Evolutionary conservation across 352 stramenopile genomes (phyloP), one percentile per base, ranked within the genome.

Genomic region (Pythium phragmiticola): DNA sequence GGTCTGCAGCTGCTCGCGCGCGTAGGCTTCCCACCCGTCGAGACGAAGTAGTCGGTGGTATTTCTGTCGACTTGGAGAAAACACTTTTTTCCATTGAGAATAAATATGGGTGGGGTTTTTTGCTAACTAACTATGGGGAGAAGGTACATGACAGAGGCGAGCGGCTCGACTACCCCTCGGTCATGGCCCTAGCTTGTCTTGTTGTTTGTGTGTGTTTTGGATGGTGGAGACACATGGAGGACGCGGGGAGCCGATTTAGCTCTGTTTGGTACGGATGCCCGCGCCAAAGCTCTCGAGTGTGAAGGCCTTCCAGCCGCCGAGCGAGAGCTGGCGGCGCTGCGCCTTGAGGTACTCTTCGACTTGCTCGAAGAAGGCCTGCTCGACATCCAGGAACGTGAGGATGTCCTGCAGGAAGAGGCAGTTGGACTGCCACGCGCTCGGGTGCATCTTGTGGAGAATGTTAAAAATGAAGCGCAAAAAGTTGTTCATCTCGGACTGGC

Each of bases 351-450:
- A 66, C 58, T 89, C 71, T 57, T 93, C 76, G 60, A 91, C 75
- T 65, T 88, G 77, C 60, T 88, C 68, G 21, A 82, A 82, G 60
- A 88, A 88, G n/a, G 75, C 71, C 64, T 90, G 77, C 48, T 88
- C 78, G 17, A 92, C 84, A 46, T 91, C 84, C 28, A 95, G 71
- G 70, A 95, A 95, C 49, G 42, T 68, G 50, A 92, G 75, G 37
- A 95, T 80, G 62, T 93, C 83, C 58, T 91, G 82, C 21, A 95
- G 70, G 60, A 95, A 95, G 2, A 77, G 71, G 67, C 87, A 95
- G 45, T 92, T 75, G 5, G 76, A 64, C 58, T 87, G 75, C 76
- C 84, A 92, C 52, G 74, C 70, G 33, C 70, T 75, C 23, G 80
- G 77, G 61, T 88, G 78, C 76, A 90, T 89, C 50, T 80, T 79